phyloP scores from a whole-genome alignment of 345 rosid genomes.

The Nephelium lappaceum region DNA sequence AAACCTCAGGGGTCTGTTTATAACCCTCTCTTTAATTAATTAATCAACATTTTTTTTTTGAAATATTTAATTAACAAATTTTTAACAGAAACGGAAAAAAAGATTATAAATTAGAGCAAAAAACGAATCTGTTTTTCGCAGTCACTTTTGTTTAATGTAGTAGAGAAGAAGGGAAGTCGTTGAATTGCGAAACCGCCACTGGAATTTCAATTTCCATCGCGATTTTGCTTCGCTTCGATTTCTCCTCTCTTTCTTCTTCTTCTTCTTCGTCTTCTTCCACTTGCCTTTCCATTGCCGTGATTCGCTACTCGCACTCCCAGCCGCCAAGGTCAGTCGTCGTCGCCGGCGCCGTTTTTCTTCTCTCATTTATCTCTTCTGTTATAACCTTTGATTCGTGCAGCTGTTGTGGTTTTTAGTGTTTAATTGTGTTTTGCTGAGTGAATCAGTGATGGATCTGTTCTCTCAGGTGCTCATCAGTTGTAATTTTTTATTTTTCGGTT shows the following conservation, averaged over 20 bases:
- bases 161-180: background rate
- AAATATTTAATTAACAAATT: too few species aligned
- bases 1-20: too few species aligned
- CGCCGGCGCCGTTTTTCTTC: too few species aligned
- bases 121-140: background rate
- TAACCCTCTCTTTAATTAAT: too few species aligned
- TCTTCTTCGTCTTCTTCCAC: too few species aligned
- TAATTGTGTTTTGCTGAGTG: constrained; percentile 6
- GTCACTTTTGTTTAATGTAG: background rate
- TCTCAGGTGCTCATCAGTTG: background rate
- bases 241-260: background rate
- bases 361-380: background rate
- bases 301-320: background rate
- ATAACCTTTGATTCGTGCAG: background rate
- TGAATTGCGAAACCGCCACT: background rate
- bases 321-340: background rate
- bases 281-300: background rate
- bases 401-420: background rate
- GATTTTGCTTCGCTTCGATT: background rate
- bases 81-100: background rate
- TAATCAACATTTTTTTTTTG: too few species aligned
- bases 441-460: constrained; percentile 27
- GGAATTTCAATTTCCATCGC: background rate
- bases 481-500: background rate
- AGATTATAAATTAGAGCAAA: background rate